Conservation (phyloP, 495 filamentous ascomycete genomes). For the Xylaria sp. region DNA sequence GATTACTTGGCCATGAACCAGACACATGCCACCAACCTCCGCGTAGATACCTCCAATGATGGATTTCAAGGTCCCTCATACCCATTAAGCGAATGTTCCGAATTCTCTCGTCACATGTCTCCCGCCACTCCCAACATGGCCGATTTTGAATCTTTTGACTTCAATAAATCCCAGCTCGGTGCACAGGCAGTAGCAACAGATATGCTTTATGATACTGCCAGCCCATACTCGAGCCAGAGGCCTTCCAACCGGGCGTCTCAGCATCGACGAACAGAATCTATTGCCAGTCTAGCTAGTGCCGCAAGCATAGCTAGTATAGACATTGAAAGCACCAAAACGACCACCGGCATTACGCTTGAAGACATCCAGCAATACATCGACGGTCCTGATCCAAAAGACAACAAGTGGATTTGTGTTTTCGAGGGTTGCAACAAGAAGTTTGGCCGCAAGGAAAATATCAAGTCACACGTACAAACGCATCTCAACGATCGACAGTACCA, state of each 20-base stretch:
- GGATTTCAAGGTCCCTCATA: slow-evolving; percentile 35
- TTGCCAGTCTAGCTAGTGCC: slow-evolving; percentile 56
- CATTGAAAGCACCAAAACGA: slow-evolving; percentile 61
- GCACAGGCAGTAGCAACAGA: slow-evolving; percentile 18
- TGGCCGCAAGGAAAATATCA: slow-evolving; percentile 95
- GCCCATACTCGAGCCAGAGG: slow-evolving; percentile 26
- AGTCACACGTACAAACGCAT: slow-evolving; percentile 96
- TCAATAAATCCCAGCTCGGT: slow-evolving; percentile 43
- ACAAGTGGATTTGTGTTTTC: slow-evolving; percentile 88
- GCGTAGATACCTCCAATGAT: slow-evolving; percentile 56
- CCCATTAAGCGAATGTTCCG: slow-evolving; percentile 33
- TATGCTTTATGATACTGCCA: slow-evolving; percentile 20
- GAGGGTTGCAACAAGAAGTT: slow-evolving; percentile 84
- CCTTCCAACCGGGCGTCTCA: slow-evolving; percentile 44
- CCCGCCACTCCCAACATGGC: slow-evolving; percentile 46
- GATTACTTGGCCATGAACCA: slow-evolving; percentile 64
- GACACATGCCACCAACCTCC: slow-evolving; percentile 58
- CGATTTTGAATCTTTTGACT: slow-evolving; percentile 42
- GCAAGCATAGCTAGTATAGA: slow-evolving; percentile 64
- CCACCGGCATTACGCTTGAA: slow-evolving; percentile 83
- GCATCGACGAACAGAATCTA: slow-evolving; percentile 56
- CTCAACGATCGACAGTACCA: slow-evolving; percentile 92
- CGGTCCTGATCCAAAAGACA: slow-evolving; percentile 73
- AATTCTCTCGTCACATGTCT: slow-evolving; percentile 49
- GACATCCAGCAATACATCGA: slow-evolving; percentile 86